Conservation (phyloP, 2,329 filamentous ascomycete genomes). For the Aurifilum marmelostoma region DNA sequence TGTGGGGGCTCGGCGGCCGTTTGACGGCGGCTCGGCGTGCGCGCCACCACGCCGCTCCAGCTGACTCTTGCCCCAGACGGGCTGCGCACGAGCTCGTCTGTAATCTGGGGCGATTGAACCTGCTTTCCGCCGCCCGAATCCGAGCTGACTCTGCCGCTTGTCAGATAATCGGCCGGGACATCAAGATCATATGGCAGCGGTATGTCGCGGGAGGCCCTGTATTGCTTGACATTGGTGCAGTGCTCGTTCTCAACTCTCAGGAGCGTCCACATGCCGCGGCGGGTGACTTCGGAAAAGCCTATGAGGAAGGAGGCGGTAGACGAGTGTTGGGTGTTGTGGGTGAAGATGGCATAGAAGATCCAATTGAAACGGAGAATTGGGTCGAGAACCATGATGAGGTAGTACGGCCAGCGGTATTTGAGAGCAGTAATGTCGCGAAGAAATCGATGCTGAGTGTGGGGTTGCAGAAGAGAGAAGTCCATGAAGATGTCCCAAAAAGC, state of each 20-base stretch:
- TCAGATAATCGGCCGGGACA: conserved; percentile 36
- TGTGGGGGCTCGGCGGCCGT: conserved; percentile 33
- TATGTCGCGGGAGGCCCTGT: conserved; percentile 86
- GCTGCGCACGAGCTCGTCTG: conserved; percentile 27
- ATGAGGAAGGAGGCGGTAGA: conserved; percentile 81
- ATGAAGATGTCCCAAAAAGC: conserved; percentile 93
- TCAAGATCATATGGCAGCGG: conserved; percentile 78
- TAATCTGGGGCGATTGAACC: neutral
- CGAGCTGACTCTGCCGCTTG: conserved; percentile 40
- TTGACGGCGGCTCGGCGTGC: conserved; percentile 28
- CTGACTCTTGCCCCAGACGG: conserved; percentile 16
- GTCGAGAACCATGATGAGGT: conserved; percentile 79
- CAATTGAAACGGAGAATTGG: conserved; percentile 88
- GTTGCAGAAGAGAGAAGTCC: conserved; percentile 92
- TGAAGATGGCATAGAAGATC: conserved; percentile 91
- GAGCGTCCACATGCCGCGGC: conserved; percentile 87
- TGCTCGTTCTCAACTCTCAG: conserved; percentile 98
- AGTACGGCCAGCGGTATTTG: conserved; percentile 82
- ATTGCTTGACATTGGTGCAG: conserved; percentile 86
- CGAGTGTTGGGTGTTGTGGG: conserved; percentile 78
- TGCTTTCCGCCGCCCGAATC: conserved; percentile 35
- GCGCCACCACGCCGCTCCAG: conserved; percentile 21
- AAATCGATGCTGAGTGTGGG: conserved; percentile 66
- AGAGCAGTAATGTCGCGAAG: conserved; percentile 81
- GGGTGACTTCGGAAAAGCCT: conserved; percentile 75